Percentiles rank a stretch among this genome's conserved stretches.
Evolutionary conservation across 768 basidiomycete genomes (phyloP).

Genomic region (Asterophora parasitica): DNA sequence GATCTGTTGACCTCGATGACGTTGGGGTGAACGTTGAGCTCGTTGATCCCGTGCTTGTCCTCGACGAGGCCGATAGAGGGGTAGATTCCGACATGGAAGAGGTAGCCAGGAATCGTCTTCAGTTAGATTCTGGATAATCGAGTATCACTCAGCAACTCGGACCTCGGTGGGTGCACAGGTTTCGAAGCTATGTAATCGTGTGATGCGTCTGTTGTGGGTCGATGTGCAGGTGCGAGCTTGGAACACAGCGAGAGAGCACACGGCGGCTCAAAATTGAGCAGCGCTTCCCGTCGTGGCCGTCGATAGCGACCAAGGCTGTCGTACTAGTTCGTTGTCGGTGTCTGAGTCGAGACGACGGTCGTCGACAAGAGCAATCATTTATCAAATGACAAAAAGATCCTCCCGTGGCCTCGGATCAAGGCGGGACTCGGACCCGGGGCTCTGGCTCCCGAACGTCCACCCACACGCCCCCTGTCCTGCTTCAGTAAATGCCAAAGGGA

Average conservation of each 20-base stretch:
- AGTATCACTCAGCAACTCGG: not conserved
- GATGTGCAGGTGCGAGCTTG: not conserved
- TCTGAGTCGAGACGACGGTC: not conserved
- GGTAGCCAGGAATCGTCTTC: not conserved
- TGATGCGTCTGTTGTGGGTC: slow-evolving; percentile 9
- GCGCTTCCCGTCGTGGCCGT: not conserved
- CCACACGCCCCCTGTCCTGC: too few species aligned
- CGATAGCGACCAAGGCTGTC: not conserved
- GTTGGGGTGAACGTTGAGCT: not conserved
- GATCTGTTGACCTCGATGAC: not conserved
- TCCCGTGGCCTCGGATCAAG: too few species aligned
- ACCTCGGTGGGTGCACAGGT: slow-evolving; percentile 1
- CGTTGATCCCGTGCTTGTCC: not conserved
- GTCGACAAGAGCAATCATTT: too few species aligned
- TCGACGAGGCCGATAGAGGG: not conserved
- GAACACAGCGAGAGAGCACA: not conserved
- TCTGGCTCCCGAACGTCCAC: too few species aligned
- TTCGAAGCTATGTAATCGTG: slow-evolving; percentile 1
- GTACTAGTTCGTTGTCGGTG: not conserved
- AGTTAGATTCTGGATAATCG: too few species aligned
- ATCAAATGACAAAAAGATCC: too few species aligned
- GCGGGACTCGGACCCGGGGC: too few species aligned
- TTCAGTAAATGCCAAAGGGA: too few species aligned
- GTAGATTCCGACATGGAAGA: slow-evolving; percentile 2
- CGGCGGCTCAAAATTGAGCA: not conserved